These are phyloP conservation scores for Thalia dealbata DNA, from an alignment of 176 grass and related monocot genomes.

Conservation along the genomic window DNA sequence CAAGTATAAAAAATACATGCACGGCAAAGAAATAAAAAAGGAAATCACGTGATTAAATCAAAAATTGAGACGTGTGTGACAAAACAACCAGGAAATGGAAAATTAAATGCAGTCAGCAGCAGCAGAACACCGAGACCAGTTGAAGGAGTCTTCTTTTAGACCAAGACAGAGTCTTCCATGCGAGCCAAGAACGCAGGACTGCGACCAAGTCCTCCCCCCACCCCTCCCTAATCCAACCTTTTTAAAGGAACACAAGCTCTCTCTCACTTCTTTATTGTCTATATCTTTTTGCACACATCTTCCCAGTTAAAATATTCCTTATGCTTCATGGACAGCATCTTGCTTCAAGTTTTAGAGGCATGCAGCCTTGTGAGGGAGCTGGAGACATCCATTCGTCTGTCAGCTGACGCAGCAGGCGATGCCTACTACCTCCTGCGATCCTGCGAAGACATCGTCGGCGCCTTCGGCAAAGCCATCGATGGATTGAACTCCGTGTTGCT, in stretches of 20 bases:
- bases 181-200: slow-evolving; percentile 18
- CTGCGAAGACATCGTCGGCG: slow-evolving; percentile 8
- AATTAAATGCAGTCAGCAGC: background rate
- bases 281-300: background rate
- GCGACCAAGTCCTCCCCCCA: slow-evolving; percentile 22
- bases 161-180: slow-evolving; percentile 18
- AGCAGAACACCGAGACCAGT: background rate
- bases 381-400: slow-evolving; percentile 6
- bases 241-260: background rate
- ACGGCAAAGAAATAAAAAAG: too few relatives aligned
- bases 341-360: slow-evolving; percentile 20
- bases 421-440: slow-evolving; percentile 14
- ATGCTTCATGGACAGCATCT: slow-evolving; percentile 23
- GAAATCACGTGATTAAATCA: too few relatives aligned
- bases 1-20: too few relatives aligned
- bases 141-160: slow-evolving; percentile 2
- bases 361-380: slow-evolving; percentile 28
- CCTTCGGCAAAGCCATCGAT: slow-evolving; percentile 12
- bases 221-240: background rate
- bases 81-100: too few relatives aligned
- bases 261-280: background rate
- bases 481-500: background rate
- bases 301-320: background rate
- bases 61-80: too few relatives aligned
- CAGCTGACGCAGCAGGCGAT: background rate